Base-by-base conservation (phyloP, 768 basidiomycete genomes). In the Dioszegia hungarica region DNA sequence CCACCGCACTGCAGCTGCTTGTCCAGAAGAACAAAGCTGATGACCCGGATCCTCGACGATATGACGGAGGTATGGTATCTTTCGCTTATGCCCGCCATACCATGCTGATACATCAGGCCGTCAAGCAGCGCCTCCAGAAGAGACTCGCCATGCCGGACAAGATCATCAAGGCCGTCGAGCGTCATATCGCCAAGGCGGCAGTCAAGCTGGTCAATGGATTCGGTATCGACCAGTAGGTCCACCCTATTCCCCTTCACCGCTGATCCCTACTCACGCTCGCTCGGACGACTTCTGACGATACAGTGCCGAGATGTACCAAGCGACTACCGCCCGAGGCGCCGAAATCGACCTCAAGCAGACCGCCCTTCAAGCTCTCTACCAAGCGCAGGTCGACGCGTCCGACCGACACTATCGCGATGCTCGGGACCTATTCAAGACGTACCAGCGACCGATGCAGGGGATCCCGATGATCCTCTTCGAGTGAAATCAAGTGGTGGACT, bases 371-470 rank as follows among this genome's bases (percentile, higher is more conserved):
- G 15, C 24, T 6, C 22, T 20, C 6, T 22, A 36, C 24, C 15
- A 17, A 38, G 22, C 34, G 1, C 34, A 51, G 3, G 37, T 29
- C 25, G 22, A 15, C 10, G 27, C 36, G 8, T 28, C 49, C 36
- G 38, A 51, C 20, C 5, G 2, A 12, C 49, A 51, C 9, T 20
- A 12, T 27, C 34, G 49, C 11, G 22, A 22, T 9, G 22, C 34
- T 8, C 36, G 49, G 15, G 49, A 51, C 15, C 9, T 51, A 34
- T 37, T 51, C 49, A 51, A 51, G 49, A 22, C 25, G 20, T 38
- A 51, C 25, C 22, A 51, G 28, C 12, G 22, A 2, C 49, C 49
- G 27, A 51, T 51, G 49, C 36, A 51, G 36, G 49, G 49, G 6
- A 51, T 51, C 20, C 49, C 49, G 11, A 19, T 24, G 2, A 34